These are phyloP conservation scores for Solanum chacoense DNA, from an alignment of 305 asterid species.

Conservation along the genomic window DNA sequence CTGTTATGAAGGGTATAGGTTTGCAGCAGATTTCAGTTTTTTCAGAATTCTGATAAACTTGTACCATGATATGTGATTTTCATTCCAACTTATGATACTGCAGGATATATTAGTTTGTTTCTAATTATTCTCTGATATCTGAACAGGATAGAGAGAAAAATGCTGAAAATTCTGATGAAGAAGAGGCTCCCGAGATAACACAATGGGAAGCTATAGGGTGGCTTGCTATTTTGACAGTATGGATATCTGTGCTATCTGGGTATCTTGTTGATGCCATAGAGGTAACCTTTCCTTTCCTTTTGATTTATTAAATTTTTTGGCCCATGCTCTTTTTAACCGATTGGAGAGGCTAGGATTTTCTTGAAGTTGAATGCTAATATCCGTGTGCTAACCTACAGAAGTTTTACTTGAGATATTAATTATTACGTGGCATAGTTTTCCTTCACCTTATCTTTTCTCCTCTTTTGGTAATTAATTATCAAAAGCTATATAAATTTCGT, in stretches of 20 bases:
- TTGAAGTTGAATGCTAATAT: background rate
- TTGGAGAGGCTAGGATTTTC: background rate
- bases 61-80: background rate
- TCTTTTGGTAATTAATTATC: background rate
- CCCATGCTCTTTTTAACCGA: background rate
- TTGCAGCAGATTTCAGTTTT: background rate
- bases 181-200: conserved; percentile 70
- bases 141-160: conserved; percentile 44
- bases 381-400: background rate
- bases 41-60: background rate
- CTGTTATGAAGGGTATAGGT: background rate
- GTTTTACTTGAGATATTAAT: background rate
- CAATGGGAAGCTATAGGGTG: conserved; percentile 86
- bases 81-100: background rate
- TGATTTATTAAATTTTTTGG: background rate
- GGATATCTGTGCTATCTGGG: conserved; percentile 88
- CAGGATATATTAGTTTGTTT: background rate
- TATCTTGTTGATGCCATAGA: conserved; percentile 73
- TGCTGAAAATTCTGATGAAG: conserved; percentile 45
- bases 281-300: conserved; percentile 7
- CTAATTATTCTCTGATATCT: background rate
- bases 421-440: background rate
- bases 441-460: background rate
- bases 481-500: background rate
- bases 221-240: conserved; percentile 78